Conservation (phyloP, 208 protist species). For the Acanthamoeba pearcei region DNA sequence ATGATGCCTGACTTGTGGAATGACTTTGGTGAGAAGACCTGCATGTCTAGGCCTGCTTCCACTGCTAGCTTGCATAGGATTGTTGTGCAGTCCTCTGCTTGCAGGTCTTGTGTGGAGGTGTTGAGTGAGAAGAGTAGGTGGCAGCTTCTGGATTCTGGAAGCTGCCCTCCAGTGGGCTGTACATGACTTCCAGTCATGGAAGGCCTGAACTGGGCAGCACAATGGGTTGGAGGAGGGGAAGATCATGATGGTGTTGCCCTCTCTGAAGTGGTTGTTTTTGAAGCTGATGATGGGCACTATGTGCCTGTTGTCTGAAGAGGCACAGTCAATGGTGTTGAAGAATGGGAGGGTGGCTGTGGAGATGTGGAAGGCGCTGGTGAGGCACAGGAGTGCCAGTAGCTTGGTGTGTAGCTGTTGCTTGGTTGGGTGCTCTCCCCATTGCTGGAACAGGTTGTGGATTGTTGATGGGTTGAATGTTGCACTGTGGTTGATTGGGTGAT, state of each 20-base stretch:
- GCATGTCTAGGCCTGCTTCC: too few relatives aligned
- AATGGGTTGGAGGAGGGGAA: background rate
- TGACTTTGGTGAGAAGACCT: too few relatives aligned
- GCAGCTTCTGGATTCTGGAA: too few relatives aligned
- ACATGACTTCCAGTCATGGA: too few relatives aligned
- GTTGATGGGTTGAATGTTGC: background rate
- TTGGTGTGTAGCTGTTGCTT: background rate
- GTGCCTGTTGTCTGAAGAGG: background rate
- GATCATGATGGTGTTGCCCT: background rate
- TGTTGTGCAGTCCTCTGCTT: too few relatives aligned
- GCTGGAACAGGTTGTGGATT: background rate
- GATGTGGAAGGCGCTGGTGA: background rate
- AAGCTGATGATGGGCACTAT: background rate
- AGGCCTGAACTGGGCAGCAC: too few relatives aligned
- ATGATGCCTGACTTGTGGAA: too few relatives aligned
- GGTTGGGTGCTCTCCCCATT: background rate
- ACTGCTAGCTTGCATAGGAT: too few relatives aligned
- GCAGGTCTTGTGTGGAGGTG: too few relatives aligned
- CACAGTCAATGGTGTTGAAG: background rate
- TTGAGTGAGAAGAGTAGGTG: too few relatives aligned
- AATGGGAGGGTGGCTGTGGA: background rate
- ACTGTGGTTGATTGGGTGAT: background rate
- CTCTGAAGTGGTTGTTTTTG: background rate
- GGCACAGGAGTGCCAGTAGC: background rate
- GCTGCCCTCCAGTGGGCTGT: too few relatives aligned